Percentiles rank a stretch among this genome's conserved stretches.
Conservation (phyloP, 306 rosid species). For the Trifolium pratense region DNA sequence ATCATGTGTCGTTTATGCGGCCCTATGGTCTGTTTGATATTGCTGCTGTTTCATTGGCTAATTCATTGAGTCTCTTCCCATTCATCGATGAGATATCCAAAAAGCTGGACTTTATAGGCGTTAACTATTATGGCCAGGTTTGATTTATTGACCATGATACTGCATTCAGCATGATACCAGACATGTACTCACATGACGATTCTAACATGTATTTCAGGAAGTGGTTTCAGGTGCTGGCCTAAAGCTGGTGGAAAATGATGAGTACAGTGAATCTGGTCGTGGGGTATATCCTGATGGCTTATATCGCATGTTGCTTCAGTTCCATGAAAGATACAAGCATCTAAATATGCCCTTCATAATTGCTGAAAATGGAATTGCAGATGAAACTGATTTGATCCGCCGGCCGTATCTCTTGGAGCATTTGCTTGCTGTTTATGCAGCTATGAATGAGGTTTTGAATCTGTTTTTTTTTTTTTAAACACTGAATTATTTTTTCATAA, state of each 20-base stretch:
- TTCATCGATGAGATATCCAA: slow-evolving; percentile 77
- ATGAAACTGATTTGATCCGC: slow-evolving; percentile 90
- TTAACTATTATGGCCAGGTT: slow-evolving; percentile 97
- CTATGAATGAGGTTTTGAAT: slow-evolving; percentile 73
- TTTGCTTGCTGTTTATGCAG: slow-evolving; percentile 82
- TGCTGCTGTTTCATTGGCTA: slow-evolving; percentile 79
- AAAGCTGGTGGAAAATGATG: slow-evolving; percentile 86
- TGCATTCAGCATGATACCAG: slow-evolving; percentile 21
- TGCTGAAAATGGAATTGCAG: slow-evolving; percentile 89
- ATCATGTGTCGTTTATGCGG: slow-evolving; percentile 95
- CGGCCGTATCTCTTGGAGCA: slow-evolving; percentile 88
- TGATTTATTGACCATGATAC: slow-evolving; percentile 39
- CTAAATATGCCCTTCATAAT: slow-evolving; percentile 79
- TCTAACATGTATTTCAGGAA: slow-evolving; percentile 62
- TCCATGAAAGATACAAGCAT: slow-evolving; percentile 90
- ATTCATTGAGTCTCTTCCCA: slow-evolving; percentile 80
- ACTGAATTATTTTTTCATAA: slow-evolving; percentile 28
- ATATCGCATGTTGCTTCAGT: slow-evolving; percentile 87
- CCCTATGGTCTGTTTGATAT: slow-evolving; percentile 90
- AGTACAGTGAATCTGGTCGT: slow-evolving; percentile 98
- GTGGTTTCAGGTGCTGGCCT: slow-evolving; percentile 80
- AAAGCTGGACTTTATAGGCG: slow-evolving; percentile 88
- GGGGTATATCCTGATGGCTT: slow-evolving; percentile 99
- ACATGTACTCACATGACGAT: slow-evolving; percentile 28
- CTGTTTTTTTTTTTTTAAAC: slow-evolving; percentile 27